Evolutionary conservation across 169 alveolate genomes (phyloP), one percentile per base, ranked within the genome.

Genomic region (Plasmodium yoelii): DNA sequence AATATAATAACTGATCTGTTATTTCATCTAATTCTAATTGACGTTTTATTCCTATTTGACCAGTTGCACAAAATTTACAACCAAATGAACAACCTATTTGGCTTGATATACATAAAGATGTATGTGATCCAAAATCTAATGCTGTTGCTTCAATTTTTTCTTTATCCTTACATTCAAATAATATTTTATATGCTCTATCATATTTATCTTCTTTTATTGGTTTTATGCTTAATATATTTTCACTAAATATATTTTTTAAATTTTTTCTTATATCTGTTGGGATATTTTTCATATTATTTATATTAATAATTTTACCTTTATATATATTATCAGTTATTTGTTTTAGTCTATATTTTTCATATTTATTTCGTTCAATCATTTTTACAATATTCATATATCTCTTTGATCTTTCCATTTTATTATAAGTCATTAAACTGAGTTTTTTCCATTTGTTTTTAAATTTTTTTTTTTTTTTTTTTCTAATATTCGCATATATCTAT

Each of bases 31-130:
- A 93, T 7, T 94, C 93, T 44, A 96, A 77, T 73, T 96, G 96
- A 71, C 98, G 92, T 53, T 94, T 94, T 34, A 96, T 89, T 15
- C 97, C 98, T 22, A 94, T 87, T 82, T 93, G 91, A 6, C 98
- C 98, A n/a, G 97, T 95, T 44, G 97, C 97, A 84, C 97, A 95
- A 73, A 95, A 95, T 73, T 95, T 88, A 92, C 97, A 95, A 34
- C 90, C 94, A 82, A 92, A 93, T 8, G 96, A 92, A 69, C 97
- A 95, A 22, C 97, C 97, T 15, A 94, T 95, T 92, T 95, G 97
- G 12, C 96, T 88, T 10, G 97, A 95, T 80, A 95, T 94, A 87
- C 97, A 94, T 22, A 95, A 92, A 12, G 97, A 94, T 60, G 91
- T 94, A 71, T 95, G 96, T 5, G 96, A 88, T 24, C 94, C 94